These are phyloP conservation scores for Trichoderma sp. DNA, from an alignment of 2,329 filamentous ascomycete species.

Conservation along the genomic window DNA sequence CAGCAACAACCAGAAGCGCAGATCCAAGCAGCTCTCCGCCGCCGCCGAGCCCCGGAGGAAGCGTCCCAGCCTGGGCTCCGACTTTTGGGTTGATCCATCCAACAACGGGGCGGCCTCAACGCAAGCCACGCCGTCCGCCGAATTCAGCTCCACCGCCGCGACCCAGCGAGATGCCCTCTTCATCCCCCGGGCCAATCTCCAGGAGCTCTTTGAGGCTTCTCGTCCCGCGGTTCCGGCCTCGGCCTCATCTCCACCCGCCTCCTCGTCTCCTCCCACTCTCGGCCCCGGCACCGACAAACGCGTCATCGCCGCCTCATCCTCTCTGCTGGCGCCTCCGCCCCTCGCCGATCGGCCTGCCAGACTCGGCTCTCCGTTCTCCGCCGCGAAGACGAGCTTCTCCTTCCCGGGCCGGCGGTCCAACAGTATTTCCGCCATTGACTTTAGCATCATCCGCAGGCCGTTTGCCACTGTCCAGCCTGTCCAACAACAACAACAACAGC, in stretches of 20 bases:
- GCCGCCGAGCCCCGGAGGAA: slow-evolving; percentile 52
- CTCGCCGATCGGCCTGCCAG: slow-evolving; percentile 46
- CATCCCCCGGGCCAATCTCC: slow-evolving; percentile 46
- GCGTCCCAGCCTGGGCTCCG: slow-evolving; percentile 56
- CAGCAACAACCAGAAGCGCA: slow-evolving; percentile 57
- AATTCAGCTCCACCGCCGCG: slow-evolving; percentile 40
- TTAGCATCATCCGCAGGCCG: slow-evolving; percentile 50
- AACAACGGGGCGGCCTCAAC: slow-evolving; percentile 31
- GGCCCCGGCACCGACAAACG: not conserved
- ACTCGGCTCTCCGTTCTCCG: slow-evolving; percentile 61
- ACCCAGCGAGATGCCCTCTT: slow-evolving; percentile 42
- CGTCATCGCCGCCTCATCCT: slow-evolving; percentile 1
- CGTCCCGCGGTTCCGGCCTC: slow-evolving; percentile 28
- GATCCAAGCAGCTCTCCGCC: slow-evolving; percentile 48
- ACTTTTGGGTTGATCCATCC: slow-evolving; percentile 54
- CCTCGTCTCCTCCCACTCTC: not conserved
- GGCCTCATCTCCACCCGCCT: slow-evolving; percentile 1
- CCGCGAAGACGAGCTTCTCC: slow-evolving; percentile 55
- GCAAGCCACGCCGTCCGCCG: slow-evolving; percentile 30
- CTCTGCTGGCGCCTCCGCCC: slow-evolving; percentile 34
- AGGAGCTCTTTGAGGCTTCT: slow-evolving; percentile 43
- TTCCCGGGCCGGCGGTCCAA: slow-evolving; percentile 60
- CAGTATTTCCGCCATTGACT: slow-evolving; percentile 49
- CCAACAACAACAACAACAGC: slow-evolving; percentile 33
- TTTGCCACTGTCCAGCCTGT: slow-evolving; percentile 58